Conservation (phyloP, 2,329 filamentous ascomycete genomes). For the Cladophialophora chaetospira region DNA sequence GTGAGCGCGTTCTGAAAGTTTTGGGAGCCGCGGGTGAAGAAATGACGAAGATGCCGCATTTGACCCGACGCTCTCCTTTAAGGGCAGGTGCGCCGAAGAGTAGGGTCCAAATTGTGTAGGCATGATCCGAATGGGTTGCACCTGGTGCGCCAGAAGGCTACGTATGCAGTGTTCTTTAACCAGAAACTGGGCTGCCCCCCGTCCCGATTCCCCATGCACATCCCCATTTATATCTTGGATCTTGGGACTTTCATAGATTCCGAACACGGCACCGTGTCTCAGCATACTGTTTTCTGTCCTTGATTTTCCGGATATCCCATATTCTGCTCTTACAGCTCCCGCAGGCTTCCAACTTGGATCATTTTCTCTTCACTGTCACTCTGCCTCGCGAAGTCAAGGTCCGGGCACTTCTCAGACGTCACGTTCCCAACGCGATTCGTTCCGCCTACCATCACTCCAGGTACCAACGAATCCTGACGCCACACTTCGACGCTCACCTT, state of each 20-base stretch:
- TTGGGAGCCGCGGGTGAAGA: too few species aligned
- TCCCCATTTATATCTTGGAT: conserved; percentile 2
- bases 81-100: not conserved
- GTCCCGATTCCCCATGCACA: conserved; percentile 1
- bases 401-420: conserved; percentile 16
- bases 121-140: not conserved
- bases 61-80: not conserved
- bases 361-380: conserved; percentile 14
- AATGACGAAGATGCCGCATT: too few species aligned
- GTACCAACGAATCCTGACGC: conserved; percentile 7
- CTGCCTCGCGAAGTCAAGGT: not conserved
- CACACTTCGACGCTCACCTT: conserved; percentile 6
- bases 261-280: conserved; percentile 9
- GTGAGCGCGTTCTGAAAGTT: not conserved
- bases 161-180: conserved; percentile 6
- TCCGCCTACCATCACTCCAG: conserved; percentile 4
- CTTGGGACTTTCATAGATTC: conserved; percentile 6
- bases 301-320: conserved; percentile 10
- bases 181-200: not conserved
- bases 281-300: conserved; percentile 5
- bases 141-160: not conserved
- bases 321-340: conserved; percentile 2
- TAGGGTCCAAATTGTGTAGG: not conserved
- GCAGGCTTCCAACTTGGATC: conserved; percentile 7
- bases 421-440: conserved; percentile 15